Conservation (phyloP, 169 alveolate species). For the Cryptosporidium felis region DNA sequence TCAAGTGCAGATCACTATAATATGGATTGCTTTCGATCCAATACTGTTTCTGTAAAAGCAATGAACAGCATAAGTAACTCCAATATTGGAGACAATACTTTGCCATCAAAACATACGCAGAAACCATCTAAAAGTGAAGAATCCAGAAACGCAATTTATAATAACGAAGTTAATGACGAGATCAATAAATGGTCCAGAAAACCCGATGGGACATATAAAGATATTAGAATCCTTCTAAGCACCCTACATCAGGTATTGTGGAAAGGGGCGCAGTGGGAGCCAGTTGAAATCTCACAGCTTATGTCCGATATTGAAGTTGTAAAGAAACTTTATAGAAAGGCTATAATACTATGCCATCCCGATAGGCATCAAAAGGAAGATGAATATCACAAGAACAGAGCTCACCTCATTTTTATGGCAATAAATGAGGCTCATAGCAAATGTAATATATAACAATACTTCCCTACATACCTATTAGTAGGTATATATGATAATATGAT, state of each 20-base stretch:
- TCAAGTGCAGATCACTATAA: too few species aligned
- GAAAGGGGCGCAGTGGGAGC: slow-evolving; percentile 84
- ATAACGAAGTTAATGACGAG: slow-evolving; percentile 72
- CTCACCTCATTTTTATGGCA: slow-evolving; percentile 76
- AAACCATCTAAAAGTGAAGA: too few species aligned
- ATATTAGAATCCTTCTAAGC: slow-evolving; percentile 83
- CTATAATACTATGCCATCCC: slow-evolving; percentile 82
- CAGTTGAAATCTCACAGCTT: slow-evolving; percentile 82
- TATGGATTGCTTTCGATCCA: too few species aligned
- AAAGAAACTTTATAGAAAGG: slow-evolving; percentile 82
- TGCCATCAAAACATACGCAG: too few species aligned
- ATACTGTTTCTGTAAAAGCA: too few species aligned
- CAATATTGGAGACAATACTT: too few species aligned
- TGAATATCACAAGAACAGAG: slow-evolving; percentile 69
- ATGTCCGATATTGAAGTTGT: slow-evolving; percentile 78
- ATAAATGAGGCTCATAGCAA: slow-evolving; percentile 75
- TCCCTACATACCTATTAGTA: too few species aligned
- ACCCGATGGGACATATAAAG: slow-evolving; percentile 79
- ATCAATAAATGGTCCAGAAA: slow-evolving; percentile 78
- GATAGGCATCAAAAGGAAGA: slow-evolving; percentile 74
- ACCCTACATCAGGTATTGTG: slow-evolving; percentile 85
- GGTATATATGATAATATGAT: too few species aligned
- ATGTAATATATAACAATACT: too few species aligned
- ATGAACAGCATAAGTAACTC: too few species aligned
- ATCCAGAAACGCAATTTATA: too few species aligned